Evolutionary conservation across 306 rosid genomes (phyloP), one percentile per base, ranked within the genome.

Genomic region (Cicer bijugum): DNA sequence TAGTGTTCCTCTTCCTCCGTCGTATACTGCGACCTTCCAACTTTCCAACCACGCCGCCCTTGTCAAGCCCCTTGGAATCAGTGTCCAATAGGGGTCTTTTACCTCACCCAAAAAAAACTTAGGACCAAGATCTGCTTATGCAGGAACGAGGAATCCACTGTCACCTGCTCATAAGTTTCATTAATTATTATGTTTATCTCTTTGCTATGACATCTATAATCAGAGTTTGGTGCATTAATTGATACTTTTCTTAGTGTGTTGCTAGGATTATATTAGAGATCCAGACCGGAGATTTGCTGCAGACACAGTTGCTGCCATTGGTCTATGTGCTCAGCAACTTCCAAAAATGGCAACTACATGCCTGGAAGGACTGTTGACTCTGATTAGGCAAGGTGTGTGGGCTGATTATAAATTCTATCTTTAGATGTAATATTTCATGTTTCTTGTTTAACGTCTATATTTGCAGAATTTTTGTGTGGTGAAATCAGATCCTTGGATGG

Each of bases 281-380:
- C 93, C 97, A 14, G 88, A 91, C 78, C 82, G 99, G 86, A 87
- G 92, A 84, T 91, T 95, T 91, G 97, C 97, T 81, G 96, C 97
- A 39, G 96, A 89, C 52, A 87, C 99, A 69, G 82, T 91, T 86
- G 90, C 99, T 87, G 88, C 89, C 74, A 87, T 90, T 87, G 99
- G 97, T 63, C 76, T 91, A 77, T 90, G 97, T 85, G 92, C 93
- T 42, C 86, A 83, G 78, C 80, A 82, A 81, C 92, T 90, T 77
- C 97, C 97, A 72, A 83, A 85, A 80, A 86, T 84, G 87, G 94
- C 97, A 50, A 76, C 79, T 46, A 57, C 83, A 43, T 95, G 95
- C 85, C 74, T 95, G 85, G 88, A 91, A 35, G 83, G 86, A 79
- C 84, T 95, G 75, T 78, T 91, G 81, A 74, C 83, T 88, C 80